Evolutionary conservation across 202 grass and related monocot species (phyloP), one percentile per base, ranked within the genome.

Genomic region (Schoenoplectus triqueter): DNA sequence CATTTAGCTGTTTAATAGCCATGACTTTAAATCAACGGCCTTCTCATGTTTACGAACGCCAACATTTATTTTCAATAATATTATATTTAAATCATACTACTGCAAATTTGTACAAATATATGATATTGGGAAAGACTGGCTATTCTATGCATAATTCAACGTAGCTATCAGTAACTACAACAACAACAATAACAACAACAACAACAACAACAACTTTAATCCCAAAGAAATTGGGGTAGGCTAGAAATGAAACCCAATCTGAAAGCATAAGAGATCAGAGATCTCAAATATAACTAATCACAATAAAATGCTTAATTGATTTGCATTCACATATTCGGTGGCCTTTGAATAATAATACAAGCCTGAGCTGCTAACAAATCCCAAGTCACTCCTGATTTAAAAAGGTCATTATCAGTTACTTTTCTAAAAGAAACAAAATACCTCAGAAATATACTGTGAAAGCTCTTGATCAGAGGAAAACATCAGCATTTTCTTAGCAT

Each of bases 401-500:
- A 77, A 77, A 13, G 6, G 11, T 77, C 10, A 77, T 57, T 57
- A 9, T 57, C 10, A 41, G 73, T 57, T 78, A 57, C 15, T 59
- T 13, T 10, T 4, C 22, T 2, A 3, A 62, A 52, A 83, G 45
- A 1, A 75, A 48, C 64, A 68, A 84, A 4, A 68, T 71, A 94
- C 94, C 94, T 94, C 84, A 74, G 91, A 64, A 78, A 97, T 92
- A 82, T 94, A 92, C 44, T 92, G 81, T 3, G 86, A 67, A 92
- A 97, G 73, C 67, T 97, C 77, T 70, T 94, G 84, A 67, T 92
- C 89, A 42, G 88, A 94, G 19, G 89, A 78, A 69, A 92, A 94
- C 90, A 91, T 91, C 51, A 92, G 71, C 83, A 94, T 97, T 71
- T 92, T 84, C 62, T 84, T 94, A 56, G 89, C 86, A 82, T 87